Percentiles rank a stretch among this genome's conserved stretches.
Conservation (phyloP, 2,329 filamentous ascomycete genomes). For the Botryotinia calthae region DNA sequence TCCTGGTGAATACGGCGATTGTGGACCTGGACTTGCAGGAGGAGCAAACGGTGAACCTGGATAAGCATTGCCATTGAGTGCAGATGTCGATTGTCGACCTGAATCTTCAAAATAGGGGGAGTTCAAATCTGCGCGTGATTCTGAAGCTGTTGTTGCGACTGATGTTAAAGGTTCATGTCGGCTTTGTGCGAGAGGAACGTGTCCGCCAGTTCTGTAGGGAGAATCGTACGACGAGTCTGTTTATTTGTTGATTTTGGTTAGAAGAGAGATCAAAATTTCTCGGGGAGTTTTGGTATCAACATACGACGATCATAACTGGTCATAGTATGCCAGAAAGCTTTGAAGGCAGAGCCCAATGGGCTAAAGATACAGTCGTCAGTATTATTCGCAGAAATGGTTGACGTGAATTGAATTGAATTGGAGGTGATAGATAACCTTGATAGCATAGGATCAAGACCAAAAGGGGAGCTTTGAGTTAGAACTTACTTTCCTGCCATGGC, state of each 20-base stretch:
- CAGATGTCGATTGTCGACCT: conserved; percentile 51
- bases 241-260: conserved; percentile 19
- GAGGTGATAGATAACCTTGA: neutral
- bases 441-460: conserved; percentile 5
- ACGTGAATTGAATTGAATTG: neutral
- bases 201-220: conserved; percentile 84
- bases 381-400: neutral
- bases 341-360: conserved; percentile 68
- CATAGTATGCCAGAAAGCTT: conserved; percentile 90
- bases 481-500: conserved; percentile 19
- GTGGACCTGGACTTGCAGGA: conserved; percentile 56
- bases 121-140: conserved; percentile 82
- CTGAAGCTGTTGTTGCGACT: conserved; percentile 78
- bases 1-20: conserved; percentile 80
- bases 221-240: conserved; percentile 90
- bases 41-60: conserved; percentile 39
- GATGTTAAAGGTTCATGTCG: conserved; percentile 81
- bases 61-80: conserved; percentile 57
- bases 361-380: neutral
- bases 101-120: conserved; percentile 75
- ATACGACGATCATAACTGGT: conserved; percentile 67
- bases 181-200: conserved; percentile 82
- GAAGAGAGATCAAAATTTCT: neutral
- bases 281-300: conserved; percentile 36
- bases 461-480: neutral